A percentile compares a stretch with the other conserved stretches of the same genome.
Conservation (phyloP, 768 basidiomycete species). For the Symmetrospora coprosmae region DNA sequence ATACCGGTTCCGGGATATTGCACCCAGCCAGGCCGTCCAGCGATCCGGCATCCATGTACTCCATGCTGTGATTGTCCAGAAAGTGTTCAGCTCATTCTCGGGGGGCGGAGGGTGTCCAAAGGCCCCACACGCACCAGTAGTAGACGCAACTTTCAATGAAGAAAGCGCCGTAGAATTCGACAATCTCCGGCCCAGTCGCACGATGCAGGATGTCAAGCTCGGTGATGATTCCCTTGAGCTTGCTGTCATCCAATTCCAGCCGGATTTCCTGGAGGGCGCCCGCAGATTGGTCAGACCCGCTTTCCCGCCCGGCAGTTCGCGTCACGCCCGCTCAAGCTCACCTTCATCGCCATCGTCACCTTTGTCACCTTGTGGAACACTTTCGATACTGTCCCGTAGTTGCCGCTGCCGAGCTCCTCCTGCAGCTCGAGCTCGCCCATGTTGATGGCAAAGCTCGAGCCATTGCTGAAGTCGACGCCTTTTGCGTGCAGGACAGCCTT, state of each 20-base stretch:
- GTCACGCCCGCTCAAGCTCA: no score
- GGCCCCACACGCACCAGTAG: slow-evolving; percentile 45
- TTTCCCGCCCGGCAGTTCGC: no score
- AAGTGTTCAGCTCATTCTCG: background rate
- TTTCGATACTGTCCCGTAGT: slow-evolving; percentile 94
- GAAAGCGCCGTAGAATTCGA: slow-evolving; percentile 98
- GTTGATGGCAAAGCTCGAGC: slow-evolving; percentile 80
- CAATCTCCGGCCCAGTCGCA: slow-evolving; percentile 75
- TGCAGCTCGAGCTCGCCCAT: slow-evolving; percentile 69
- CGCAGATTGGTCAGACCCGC: no score
- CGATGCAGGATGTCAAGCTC: slow-evolving; percentile 96
- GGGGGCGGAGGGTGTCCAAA: background rate
- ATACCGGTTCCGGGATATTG: slow-evolving; percentile 59
- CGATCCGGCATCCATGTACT: slow-evolving; percentile 97
- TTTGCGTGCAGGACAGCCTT: slow-evolving; percentile 83
- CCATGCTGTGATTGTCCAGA: slow-evolving; percentile 52
- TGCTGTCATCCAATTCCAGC: slow-evolving; percentile 80
- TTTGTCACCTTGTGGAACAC: slow-evolving; percentile 88
- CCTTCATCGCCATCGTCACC: slow-evolving; percentile 98
- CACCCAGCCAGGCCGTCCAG: slow-evolving; percentile 61
- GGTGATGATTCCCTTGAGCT: slow-evolving; percentile 92
- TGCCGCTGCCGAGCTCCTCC: slow-evolving; percentile 88
- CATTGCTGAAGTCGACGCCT: slow-evolving; percentile 79
- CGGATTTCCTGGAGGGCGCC: slow-evolving; percentile 91
- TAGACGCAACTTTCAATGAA: slow-evolving; percentile 99